A percentile compares a stretch with the other conserved stretches of the same genome.
These are phyloP conservation scores for Bremia lactucae DNA, from an alignment of 352 stramenopile genomes.

Conservation along the genomic window DNA sequence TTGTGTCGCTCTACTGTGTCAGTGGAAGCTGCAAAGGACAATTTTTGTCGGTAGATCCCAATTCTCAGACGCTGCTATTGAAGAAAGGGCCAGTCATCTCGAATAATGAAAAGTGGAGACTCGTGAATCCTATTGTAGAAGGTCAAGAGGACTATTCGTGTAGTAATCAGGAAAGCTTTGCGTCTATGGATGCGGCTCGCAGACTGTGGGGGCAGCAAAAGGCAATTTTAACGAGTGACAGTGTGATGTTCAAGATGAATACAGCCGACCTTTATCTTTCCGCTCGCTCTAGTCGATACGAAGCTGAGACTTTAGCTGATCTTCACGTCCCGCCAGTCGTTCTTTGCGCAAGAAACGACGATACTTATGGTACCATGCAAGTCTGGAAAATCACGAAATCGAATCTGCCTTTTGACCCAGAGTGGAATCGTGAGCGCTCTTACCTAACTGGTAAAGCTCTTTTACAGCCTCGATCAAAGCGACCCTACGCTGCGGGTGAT, in stretches of 20 bases:
- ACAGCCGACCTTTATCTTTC: slow-evolving; percentile 50
- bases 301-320: slow-evolving; percentile 3
- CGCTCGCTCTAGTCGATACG: slow-evolving; percentile 15
- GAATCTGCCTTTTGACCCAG: slow-evolving; percentile 76
- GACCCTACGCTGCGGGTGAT: slow-evolving; percentile 29
- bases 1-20: slow-evolving; percentile 69
- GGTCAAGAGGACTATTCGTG: slow-evolving; percentile 8
- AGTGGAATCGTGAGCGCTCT: slow-evolving; percentile 72
- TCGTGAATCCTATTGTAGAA: slow-evolving; percentile 43
- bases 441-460: slow-evolving; percentile 71
- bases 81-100: slow-evolving; percentile 73
- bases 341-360: slow-evolving; percentile 41
- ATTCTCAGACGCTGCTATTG: slow-evolving; percentile 41
- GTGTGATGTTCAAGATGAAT: slow-evolving; percentile 62
- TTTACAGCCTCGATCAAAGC: slow-evolving; percentile 36
- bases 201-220: slow-evolving; percentile 55
- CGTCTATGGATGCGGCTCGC: slow-evolving; percentile 27
- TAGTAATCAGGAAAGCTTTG: slow-evolving; percentile 29
- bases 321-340: slow-evolving; percentile 15
- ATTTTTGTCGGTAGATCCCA: slow-evolving; percentile 60
- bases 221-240: slow-evolving; percentile 51
- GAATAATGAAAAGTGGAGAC: slow-evolving; percentile 69
- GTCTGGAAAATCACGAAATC: slow-evolving; percentile 81
- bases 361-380: slow-evolving; percentile 40
- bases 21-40: slow-evolving; percentile 52